Evolutionary conservation across 129 eudicot genomes (phyloP).

Genomic region (Centaurea solstitialis): DNA sequence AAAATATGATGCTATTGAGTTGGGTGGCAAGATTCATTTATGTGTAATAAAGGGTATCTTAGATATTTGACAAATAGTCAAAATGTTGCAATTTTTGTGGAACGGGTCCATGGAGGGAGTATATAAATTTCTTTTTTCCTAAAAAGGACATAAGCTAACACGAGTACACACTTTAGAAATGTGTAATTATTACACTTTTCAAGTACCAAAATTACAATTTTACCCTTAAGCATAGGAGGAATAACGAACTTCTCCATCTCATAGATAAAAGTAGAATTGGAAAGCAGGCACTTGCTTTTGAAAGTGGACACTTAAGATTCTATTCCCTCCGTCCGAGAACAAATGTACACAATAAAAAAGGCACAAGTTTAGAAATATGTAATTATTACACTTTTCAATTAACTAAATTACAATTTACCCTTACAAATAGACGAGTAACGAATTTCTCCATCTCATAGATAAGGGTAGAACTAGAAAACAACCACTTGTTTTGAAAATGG

Average conservation of each 20-base stretch:
- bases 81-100: slow-evolving; percentile 9
- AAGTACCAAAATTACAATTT: background rate
- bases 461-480: background rate
- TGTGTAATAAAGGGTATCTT: background rate
- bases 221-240: background rate
- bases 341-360: background rate
- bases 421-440: background rate
- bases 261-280: background rate
- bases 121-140: background rate
- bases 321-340: background rate
- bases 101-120: background rate
- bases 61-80: slow-evolving; percentile 7
- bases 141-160: slow-evolving; percentile 2
- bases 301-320: background rate
- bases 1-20: slow-evolving; percentile 5
- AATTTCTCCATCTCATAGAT: background rate
- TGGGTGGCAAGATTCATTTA: background rate
- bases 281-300: background rate
- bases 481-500: background rate
- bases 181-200: background rate
- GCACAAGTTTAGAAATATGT: background rate
- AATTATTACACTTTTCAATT: background rate
- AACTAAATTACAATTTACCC: background rate
- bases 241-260: background rate
- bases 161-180: background rate